Conservation (phyloP, 2,329 filamentous ascomycete species). For the Microdochium bolleyi region DNA sequence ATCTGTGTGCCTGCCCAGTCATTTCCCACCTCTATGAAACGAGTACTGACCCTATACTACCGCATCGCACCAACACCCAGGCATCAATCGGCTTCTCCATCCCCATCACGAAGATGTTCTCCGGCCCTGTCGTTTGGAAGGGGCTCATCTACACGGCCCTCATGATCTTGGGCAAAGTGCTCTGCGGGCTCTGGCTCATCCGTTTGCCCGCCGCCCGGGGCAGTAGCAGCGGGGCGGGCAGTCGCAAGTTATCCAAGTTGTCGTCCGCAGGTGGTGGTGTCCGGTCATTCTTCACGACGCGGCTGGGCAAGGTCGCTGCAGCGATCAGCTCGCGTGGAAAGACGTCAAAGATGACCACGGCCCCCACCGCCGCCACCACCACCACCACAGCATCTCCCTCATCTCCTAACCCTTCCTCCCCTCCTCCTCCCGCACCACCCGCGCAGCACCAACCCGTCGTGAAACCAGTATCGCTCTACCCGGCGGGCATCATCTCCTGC, state of each 20-base stretch:
- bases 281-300: not conserved
- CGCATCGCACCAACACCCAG: conserved; percentile 13
- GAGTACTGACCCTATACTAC: not conserved
- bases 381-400: not conserved
- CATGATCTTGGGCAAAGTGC: conserved; percentile 57
- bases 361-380: not conserved
- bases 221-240: not conserved
- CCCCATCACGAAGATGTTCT: conserved; percentile 64
- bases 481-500: conserved; percentile 55
- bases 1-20: too few species aligned
- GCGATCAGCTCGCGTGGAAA: not conserved
- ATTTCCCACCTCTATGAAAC: too few species aligned
- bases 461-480: conserved; percentile 57
- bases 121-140: conserved; percentile 56
- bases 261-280: not conserved
- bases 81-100: conserved; percentile 70
- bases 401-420: not conserved
- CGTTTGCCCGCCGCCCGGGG: not conserved
- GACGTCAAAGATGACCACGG: not conserved
- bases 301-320: not conserved
- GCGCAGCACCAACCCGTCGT: conserved; percentile 12
- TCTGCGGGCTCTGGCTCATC: conserved; percentile 50
- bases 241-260: conserved; percentile 2
- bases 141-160: conserved; percentile 64
- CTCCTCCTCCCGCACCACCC: not conserved